phyloP scores from a whole-genome alignment of 495 filamentous ascomycete species.

The Penicillium atrosanguineum region DNA sequence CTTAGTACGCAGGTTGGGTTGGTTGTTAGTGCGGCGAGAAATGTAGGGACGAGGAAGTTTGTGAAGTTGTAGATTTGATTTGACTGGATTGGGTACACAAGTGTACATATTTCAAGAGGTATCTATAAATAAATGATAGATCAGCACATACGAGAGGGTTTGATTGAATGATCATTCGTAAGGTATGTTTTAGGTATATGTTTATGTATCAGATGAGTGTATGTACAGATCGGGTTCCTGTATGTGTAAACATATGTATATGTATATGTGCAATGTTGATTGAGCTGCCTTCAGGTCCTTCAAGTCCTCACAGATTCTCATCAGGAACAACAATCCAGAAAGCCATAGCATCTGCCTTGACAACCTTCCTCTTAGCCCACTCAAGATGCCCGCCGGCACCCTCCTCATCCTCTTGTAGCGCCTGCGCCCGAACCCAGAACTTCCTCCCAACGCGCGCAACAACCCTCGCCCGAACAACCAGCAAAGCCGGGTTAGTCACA shows the following conservation, averaged over 20 bases:
- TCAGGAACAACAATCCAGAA: slow-evolving; percentile 38
- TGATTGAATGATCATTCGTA: no score
- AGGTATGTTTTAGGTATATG: no score
- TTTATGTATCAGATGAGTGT: background rate
- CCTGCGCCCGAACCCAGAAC: slow-evolving; percentile 42
- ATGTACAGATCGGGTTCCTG: background rate
- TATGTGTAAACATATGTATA: background rate
- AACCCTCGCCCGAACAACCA: slow-evolving; percentile 34
- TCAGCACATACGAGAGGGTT: slow-evolving; percentile 1
- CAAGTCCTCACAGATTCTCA: slow-evolving; percentile 14
- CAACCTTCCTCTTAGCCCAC: slow-evolving; percentile 29
- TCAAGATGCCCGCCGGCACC: slow-evolving; percentile 28
- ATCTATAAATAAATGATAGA: background rate
- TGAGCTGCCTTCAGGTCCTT: no score
- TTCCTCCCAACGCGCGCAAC: slow-evolving; percentile 36
- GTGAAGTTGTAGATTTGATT: slow-evolving; percentile 28
- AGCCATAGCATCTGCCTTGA: slow-evolving; percentile 42
- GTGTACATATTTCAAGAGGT: slow-evolving; percentile 4
- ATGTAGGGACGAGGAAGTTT: slow-evolving; percentile 40
- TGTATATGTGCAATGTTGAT: no score
- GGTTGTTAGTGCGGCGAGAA: slow-evolving; percentile 54
- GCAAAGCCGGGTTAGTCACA: slow-evolving; percentile 30
- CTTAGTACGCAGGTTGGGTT: slow-evolving; percentile 61
- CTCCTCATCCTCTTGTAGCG: slow-evolving; percentile 35
- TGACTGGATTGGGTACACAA: background rate